Evolutionary conservation across 228 moss, liverwort and hornwort genomes (phyloP).

Genomic region (Sphagnum fallax): DNA sequence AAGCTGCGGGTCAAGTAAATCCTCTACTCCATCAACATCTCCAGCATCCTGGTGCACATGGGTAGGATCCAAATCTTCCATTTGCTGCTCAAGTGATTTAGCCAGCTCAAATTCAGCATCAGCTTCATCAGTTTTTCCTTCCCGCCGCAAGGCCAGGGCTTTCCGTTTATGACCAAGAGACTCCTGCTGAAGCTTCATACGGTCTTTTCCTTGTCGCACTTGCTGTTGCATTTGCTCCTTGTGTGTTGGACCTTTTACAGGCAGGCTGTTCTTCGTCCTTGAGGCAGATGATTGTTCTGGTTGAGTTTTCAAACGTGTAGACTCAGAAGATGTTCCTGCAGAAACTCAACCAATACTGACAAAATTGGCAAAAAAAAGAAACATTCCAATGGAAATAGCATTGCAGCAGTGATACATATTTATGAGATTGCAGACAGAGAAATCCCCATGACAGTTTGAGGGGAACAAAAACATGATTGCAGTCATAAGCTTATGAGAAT

Average conservation of each 20-base stretch:
- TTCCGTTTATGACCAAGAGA: conserved; percentile 95
- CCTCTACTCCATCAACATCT: conserved; percentile 71
- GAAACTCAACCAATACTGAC: neutral
- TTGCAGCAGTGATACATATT: no score
- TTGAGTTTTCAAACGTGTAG: neutral
- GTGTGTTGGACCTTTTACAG: conserved; percentile 43
- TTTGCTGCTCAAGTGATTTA: conserved; percentile 86
- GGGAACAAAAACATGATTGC: no score
- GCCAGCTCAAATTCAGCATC: conserved; percentile 70
- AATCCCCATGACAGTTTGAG: no score
- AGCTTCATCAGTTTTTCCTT: conserved; percentile 55
- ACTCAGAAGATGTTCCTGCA: neutral
- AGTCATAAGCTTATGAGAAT: no score
- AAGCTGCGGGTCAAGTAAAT: conserved; percentile 85
- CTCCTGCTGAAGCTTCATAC: conserved; percentile 95
- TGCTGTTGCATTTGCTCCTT: conserved; percentile 81
- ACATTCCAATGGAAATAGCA: no score
- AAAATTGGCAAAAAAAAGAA: no score
- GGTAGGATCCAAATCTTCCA: conserved; percentile 82
- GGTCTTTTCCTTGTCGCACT: conserved; percentile 90
- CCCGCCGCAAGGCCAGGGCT: conserved; percentile 77
- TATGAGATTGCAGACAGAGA: no score
- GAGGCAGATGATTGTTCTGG: neutral
- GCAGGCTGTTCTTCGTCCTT: conserved; percentile 18
- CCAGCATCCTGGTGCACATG: conserved; percentile 48